Base-by-base conservation (phyloP, 106 monocot species). In the Narthecium ossifragum region DNA sequence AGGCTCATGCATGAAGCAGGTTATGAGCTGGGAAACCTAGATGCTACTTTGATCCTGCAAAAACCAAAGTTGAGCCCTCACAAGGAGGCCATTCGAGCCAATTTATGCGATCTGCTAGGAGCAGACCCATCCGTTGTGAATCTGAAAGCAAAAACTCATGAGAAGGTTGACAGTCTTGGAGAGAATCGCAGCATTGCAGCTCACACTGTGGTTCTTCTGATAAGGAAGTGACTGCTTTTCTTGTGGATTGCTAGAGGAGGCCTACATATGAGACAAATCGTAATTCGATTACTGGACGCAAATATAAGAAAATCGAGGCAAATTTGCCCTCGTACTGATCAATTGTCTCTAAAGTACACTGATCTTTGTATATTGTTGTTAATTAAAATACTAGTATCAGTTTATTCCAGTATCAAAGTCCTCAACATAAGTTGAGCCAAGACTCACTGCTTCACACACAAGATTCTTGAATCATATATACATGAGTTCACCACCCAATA, bases 151-250 rank as follows among this genome's bases (percentile, higher is more conserved):
- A 96, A 96, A 40, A 96, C 94, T 25, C 90, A 96, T 34, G 94
- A 96, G 66, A 86, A 96, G 48, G 94, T 96, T 2, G 94, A 96
- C 32, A 96, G 94, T 69, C 90, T 96, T 31, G 94, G 90, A 22
- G 94, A 96, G 61, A 96, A 96, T 65, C 65, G 90, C 56, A 90
- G 94, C 55, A 86, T 96, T 40, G 94, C 94, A 14, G 90, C 90
- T 34, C 94, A 96, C 51, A 90, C 90, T 18, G 86, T 96, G 13
- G 86, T 96, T 65, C 86, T 96, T 57, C 68, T 96, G 20, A 86
- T 86, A 75, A 77, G 60, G 53, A 96, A 46, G 25, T 26, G 20
- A 17, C 45, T 45, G 15, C 23, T 5, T 37, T 6, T 37, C 11
- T 37, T 37, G 11, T 37, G 5, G 36, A 11, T 39, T 1, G 15